These are phyloP conservation scores for Bassia scoparia DNA, from an alignment of 148 eudicot species.

Conservation along the genomic window DNA sequence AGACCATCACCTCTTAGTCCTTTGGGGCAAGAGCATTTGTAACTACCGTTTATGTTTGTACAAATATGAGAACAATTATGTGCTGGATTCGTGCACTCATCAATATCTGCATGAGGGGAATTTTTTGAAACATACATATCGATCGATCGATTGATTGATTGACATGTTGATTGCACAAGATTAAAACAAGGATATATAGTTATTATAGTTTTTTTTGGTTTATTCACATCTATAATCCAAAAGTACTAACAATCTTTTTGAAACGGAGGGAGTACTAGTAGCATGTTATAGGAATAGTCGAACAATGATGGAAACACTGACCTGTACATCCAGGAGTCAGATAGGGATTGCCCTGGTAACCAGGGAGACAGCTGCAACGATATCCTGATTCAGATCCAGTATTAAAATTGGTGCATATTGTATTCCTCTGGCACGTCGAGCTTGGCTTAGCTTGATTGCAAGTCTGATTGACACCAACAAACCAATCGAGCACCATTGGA, in stretches of 20 bases:
- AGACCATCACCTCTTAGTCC: conserved; percentile 17
- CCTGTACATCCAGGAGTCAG: conserved; percentile 21
- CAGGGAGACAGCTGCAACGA: conserved; percentile 27
- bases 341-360: conserved; percentile 28
- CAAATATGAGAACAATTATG: conserved; percentile 17
- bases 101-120: conserved; percentile 10
- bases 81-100: conserved; percentile 1
- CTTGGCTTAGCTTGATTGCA: conserved; percentile 20
- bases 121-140: no score
- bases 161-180: no score
- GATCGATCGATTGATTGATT: no score
- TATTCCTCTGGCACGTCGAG: conserved; percentile 25
- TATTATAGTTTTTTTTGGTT: no score
- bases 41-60: conserved; percentile 1
- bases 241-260: no score
- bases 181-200: no score
- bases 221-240: no score
- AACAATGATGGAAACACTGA: neutral
- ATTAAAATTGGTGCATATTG: conserved; percentile 15
- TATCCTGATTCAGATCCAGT: no score
- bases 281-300: no score
- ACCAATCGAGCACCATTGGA: conserved; percentile 35
- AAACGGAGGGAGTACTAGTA: no score
- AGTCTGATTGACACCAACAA: conserved; percentile 19
- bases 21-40: conserved; percentile 15